A percentile compares a stretch with the other conserved stretches of the same genome.
These are phyloP conservation scores for bread wheat (Triticum aestivum) DNA, from an alignment of 176 grass and related monocot species.

Conservation along the genomic window DNA sequence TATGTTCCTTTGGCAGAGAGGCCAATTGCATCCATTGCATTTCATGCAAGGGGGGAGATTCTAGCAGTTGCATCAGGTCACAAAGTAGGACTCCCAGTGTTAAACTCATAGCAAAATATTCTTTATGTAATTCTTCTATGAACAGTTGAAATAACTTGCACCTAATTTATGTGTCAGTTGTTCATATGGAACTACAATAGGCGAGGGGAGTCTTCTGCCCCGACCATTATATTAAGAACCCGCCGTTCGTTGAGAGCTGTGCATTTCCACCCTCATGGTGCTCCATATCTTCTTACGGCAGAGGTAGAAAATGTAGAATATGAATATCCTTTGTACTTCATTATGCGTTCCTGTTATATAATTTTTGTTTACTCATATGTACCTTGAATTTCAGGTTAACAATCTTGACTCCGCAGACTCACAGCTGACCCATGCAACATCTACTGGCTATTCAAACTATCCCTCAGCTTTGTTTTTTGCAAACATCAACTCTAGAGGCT, in stretches of 20 bases:
- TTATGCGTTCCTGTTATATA: slow-evolving; percentile 21
- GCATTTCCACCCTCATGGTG: slow-evolving; percentile 96
- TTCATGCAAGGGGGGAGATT: slow-evolving; percentile 95
- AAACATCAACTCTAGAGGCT: slow-evolving; percentile 55
- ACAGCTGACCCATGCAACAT: slow-evolving; percentile 76
- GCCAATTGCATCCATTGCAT: slow-evolving; percentile 96
- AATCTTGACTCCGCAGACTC: slow-evolving; percentile 88
- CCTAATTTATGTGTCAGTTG: slow-evolving; percentile 54
- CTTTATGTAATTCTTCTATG: slow-evolving; percentile 22
- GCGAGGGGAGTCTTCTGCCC: slow-evolving; percentile 59
- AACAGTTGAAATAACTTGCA: slow-evolving; percentile 2
- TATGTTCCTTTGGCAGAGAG: slow-evolving; percentile 66
- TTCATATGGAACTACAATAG: slow-evolving; percentile 99
- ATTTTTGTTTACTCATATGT: slow-evolving; percentile 32
- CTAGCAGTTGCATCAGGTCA: slow-evolving; percentile 98
- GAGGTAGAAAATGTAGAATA: slow-evolving; percentile 68
- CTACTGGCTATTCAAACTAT: slow-evolving; percentile 90
- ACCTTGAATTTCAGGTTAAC: slow-evolving; percentile 78
- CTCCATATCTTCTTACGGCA: slow-evolving; percentile 92
- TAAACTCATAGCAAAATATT: not conserved
- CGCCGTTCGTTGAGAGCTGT: slow-evolving; percentile 97
- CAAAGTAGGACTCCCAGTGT: slow-evolving; percentile 59
- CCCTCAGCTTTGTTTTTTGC: slow-evolving; percentile 73
- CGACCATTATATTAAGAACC: slow-evolving; percentile 78
- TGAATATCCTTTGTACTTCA: slow-evolving; percentile 1